Base-by-base conservation (phyloP, 1,284 basidiomycete species). In the Apiotrichum mycotoxinovorans region DNA sequence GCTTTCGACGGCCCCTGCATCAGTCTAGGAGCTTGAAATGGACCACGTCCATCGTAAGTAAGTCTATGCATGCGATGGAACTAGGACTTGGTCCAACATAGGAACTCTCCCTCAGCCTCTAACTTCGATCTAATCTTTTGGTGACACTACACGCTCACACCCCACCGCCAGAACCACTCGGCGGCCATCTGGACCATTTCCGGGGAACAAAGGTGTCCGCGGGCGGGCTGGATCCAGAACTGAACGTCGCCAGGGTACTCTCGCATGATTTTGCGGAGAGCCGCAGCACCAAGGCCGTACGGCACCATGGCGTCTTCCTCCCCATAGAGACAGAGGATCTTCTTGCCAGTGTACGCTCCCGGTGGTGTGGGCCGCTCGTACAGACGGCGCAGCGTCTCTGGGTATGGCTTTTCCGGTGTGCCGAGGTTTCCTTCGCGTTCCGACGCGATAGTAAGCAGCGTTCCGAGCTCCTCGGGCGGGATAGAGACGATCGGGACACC, bases 401-500 rank as follows among this genome's bases (percentile, higher is more conserved):
- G 52, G 37, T 53, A 46, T 15, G 42, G 37, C 18, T 18, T 26
- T 18, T 11, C 26, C 18, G 40, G 84, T 77, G 46, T 48, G 22
- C 46, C 46, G 27, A 48, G 46, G 8, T 33, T 48, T 3, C 46
- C 46, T 11, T 48, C 46, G 8, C 10, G 27, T 42, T 1, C 45
- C 25, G 26, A 20, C 26, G 27, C 44, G 61, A 5, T 88, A 86
- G 25, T 88, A 83, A n/a, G 79, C 76, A 17, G 46, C 11, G 46
- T 34, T 15, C 79, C 73, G 61, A 90, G 65, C 49, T 65, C 66
- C 12, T 63, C 83, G 2, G 89, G 80, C 0, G 91, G 88, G 59
- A 88, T 89, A 30, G 88, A 89, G 58, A 83, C 81, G 62, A 83
- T 79, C 3, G 89, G 86, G 25, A 93, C 84, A 1, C 86, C 89